Conservation (phyloP, 225 moss, liverwort and hornwort genomes). For the Anthoceros angustus region DNA sequence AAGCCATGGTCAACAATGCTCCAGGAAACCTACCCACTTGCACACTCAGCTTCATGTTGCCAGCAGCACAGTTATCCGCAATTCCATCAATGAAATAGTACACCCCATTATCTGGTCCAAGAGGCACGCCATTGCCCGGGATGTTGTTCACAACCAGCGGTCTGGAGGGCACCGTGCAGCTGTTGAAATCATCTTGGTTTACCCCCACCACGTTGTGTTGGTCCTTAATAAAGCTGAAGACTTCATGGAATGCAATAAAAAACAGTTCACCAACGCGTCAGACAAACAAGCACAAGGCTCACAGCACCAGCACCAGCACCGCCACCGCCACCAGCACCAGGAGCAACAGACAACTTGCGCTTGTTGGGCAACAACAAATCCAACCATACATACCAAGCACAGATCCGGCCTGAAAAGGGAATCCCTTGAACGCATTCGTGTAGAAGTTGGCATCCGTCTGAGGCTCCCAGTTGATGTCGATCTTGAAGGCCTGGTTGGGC, state of each 20-base stretch:
- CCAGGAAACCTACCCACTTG: background rate
- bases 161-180: background rate
- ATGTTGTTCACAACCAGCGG: background rate
- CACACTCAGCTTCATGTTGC: conserved; percentile 6
- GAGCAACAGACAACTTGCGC: too few relatives aligned
- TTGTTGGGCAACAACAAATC: too few relatives aligned
- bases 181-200: conserved; percentile 3
- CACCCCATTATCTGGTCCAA: conserved; percentile 7
- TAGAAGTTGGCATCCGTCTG: background rate
- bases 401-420: background rate
- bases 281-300: background rate
- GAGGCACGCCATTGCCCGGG: conserved; percentile 9
- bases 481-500: background rate
- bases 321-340: too few relatives aligned
- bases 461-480: background rate
- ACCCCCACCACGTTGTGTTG: conserved; percentile 15
- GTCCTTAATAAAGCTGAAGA: conserved; percentile 10
- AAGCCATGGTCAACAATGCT: too few relatives aligned
- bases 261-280: too few relatives aligned
- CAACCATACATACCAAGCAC: background rate
- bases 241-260: conserved; percentile 10
- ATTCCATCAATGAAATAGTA: conserved; percentile 22
- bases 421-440: background rate
- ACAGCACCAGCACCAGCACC: too few relatives aligned
- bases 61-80: conserved; percentile 4